phyloP scores from a whole-genome alignment of 495 filamentous ascomycete genomes.

The Penicillium steckii region DNA sequence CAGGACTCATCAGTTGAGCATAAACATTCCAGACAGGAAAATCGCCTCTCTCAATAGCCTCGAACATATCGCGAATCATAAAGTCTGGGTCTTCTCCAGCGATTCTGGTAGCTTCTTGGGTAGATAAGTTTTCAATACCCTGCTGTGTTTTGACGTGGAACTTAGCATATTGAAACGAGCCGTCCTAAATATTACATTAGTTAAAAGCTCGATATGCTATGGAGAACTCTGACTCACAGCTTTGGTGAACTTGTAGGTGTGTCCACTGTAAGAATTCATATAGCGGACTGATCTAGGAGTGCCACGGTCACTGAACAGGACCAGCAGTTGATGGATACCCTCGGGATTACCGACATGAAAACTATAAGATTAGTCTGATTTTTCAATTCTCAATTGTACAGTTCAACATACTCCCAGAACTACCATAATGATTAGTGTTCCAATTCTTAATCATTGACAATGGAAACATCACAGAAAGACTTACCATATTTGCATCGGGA shows the following conservation, averaged over 20 bases:
- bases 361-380: conserved; percentile 23
- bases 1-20: conserved; percentile 47
- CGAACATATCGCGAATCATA: conserved; percentile 34
- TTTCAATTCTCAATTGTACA: too few relatives aligned
- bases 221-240: too few relatives aligned
- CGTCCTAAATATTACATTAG: conserved; percentile 20
- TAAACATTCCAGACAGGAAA: conserved; percentile 46
- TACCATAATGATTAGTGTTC: conserved; percentile 1
- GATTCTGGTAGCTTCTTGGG: conserved; percentile 55
- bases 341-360: conserved; percentile 64
- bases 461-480: neutral
- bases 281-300: conserved; percentile 58
- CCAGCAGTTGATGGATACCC: conserved; percentile 60
- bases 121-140: conserved; percentile 56
- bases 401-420: conserved; percentile 55
- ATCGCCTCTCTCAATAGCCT: conserved; percentile 35
- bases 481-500: conserved; percentile 50
- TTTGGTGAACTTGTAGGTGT: conserved; percentile 67
- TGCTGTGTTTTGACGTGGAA: conserved; percentile 59
- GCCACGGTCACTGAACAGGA: conserved; percentile 64
- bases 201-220: neutral
- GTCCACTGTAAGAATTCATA: conserved; percentile 63
- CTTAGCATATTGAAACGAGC: neutral
- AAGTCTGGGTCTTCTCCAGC: conserved; percentile 49
- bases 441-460: too few relatives aligned